Evolutionary conservation across 768 basidiomycete genomes (phyloP), one percentile per base, ranked within the genome.

Genomic region (Agaricus subrufescens): DNA sequence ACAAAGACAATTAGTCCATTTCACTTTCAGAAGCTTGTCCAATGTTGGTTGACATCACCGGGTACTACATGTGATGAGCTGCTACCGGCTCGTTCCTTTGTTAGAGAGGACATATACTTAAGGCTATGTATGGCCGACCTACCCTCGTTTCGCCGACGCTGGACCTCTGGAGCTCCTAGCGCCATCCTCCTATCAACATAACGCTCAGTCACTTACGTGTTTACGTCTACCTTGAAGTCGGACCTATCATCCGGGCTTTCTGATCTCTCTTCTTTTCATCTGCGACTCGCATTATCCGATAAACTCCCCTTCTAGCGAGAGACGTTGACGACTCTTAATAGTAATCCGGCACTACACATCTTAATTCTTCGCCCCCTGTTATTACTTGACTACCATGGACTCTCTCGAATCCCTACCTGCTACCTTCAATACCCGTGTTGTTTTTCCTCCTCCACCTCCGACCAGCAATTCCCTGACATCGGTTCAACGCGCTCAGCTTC

Each of bases 391-490:
- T 34, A 31, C 56, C 46, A 47, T 55, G 37, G 56, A 51, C 48
- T 59, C 52, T 47, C 29, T 54, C 26, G 53, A 60, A 55, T 58
- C 59, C 47, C 50, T 54, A n/a, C 55, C 54, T 44, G 31, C 40
- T 12, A 26, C 46, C 14, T 19, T 55, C 44, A 59, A 65, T 12
- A 74, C 71, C 63, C 46, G 44, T 15, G 66, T 75, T 10, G 70
- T 74, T 6, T 77, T 72, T 54, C 81, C 81, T 4, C 58, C 69
- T 4, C 79, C 78, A 14, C 84, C 85, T 3, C 82, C 83, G 0
- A 87, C 85, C 25, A 78, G 73, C 14, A 86, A 87, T 66, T 68
- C 73, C 15, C 66, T 84, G 49, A 77, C 80, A 6, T 59, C 74
- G 1, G 62, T 73, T 25, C 80, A 85, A 65, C 79, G 84, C n/a